phyloP scores from a whole-genome alignment of 2,329 filamentous ascomycete species.

The Penicillium sp. region DNA sequence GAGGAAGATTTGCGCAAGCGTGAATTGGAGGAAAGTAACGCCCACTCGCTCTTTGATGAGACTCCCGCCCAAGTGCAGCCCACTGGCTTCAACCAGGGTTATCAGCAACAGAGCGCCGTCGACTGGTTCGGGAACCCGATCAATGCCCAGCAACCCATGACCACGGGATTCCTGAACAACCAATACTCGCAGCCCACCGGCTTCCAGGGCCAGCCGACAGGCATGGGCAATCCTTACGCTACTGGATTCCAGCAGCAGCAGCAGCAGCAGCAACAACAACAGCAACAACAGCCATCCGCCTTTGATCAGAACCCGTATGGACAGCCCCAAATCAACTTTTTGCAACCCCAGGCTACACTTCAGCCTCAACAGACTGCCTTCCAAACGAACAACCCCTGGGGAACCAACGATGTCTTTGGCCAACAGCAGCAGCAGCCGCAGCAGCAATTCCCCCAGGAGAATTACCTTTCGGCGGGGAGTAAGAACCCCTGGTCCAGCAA shows the following conservation, averaged over 20 bases:
- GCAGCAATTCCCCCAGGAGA: conserved; percentile 49
- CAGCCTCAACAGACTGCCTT: conserved; percentile 57
- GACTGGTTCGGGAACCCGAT: conserved; percentile 97
- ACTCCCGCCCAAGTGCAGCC: conserved; percentile 64
- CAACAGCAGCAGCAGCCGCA: conserved; percentile 35
- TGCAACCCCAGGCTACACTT: conserved; percentile 47
- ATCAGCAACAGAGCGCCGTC: conserved; percentile 92
- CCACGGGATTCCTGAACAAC: conserved; percentile 61
- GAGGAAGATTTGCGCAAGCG: conserved; percentile 76
- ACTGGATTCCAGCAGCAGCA: conserved; percentile 69
- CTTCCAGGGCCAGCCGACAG: conserved; percentile 55
- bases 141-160: conserved; percentile 66
- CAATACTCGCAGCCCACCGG: conserved; percentile 73
- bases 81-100: conserved; percentile 92
- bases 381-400: conserved; percentile 54
- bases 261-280: conserved; percentile 17
- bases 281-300: conserved; percentile 64
- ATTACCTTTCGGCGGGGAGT: conserved; percentile 66
- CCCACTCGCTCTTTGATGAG: conserved; percentile 83
- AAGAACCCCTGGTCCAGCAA: conserved; percentile 88
- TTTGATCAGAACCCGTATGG: conserved; percentile 55
- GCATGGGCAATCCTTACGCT: conserved; percentile 63
- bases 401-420: conserved; percentile 37
- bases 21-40: conserved; percentile 81
- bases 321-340: conserved; percentile 37